phyloP scores from a whole-genome alignment of 2,329 filamentous ascomycete species.

The Sordariomycetes sp. region DNA sequence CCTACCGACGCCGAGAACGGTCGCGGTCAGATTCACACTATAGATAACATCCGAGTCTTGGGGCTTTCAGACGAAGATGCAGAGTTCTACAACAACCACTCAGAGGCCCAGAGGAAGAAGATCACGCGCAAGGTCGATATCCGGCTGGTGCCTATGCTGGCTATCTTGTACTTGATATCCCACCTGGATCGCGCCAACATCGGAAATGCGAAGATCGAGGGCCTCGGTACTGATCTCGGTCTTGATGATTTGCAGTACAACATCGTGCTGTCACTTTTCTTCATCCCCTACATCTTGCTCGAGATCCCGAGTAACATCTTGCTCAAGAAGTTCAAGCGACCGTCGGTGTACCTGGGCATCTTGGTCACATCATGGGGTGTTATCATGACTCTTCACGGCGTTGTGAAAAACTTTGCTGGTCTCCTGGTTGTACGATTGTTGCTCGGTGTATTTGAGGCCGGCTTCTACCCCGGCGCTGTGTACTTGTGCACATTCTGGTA shows the following conservation, averaged over 20 bases:
- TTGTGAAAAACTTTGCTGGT: conserved; percentile 38
- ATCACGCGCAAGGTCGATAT: conserved; percentile 14
- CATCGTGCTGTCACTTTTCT: conserved; percentile 45
- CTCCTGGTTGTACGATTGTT: conserved; percentile 43
- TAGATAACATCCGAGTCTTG: conserved; percentile 18
- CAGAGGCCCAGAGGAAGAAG: conserved; percentile 12
- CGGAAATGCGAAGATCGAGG: conserved; percentile 40
- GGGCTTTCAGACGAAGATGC: conserved; percentile 17
- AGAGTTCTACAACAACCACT: conserved; percentile 15
- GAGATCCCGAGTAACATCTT: conserved; percentile 56
- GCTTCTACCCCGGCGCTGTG: conserved; percentile 56
- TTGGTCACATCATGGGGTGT: conserved; percentile 46
- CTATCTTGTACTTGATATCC: conserved; percentile 45
- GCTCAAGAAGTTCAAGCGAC: conserved; percentile 49
- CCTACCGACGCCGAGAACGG: conserved; percentile 9
- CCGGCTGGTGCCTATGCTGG: conserved; percentile 37
- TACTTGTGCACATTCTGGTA: conserved; percentile 52
- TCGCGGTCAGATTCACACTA: conserved; percentile 9
- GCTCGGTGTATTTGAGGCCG: conserved; percentile 56
- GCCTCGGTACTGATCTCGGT: conserved; percentile 20
- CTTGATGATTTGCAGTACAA: conserved; percentile 48
- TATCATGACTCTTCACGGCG: conserved; percentile 42
- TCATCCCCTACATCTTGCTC: conserved; percentile 41
- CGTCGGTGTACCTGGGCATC: conserved; percentile 53
- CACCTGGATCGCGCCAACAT: conserved; percentile 47